Evolutionary conservation across 768 basidiomycete species (phyloP).

Genomic region (Xerocomus brunneocitrinus): DNA sequence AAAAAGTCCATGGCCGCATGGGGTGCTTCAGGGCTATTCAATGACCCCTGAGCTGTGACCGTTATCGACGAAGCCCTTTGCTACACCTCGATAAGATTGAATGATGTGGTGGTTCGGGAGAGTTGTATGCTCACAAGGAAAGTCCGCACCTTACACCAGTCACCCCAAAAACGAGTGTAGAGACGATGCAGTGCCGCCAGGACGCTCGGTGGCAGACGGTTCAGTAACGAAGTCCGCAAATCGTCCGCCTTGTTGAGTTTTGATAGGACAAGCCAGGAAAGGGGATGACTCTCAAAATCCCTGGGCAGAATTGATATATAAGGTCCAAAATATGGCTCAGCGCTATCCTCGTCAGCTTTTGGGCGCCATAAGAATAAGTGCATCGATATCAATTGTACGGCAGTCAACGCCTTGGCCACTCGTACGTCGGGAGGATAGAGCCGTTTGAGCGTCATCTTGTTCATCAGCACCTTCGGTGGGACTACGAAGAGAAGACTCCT

Average conservation of each 20-base stretch:
- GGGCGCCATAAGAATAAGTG: conserved; percentile 74
- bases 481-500: conserved; percentile 61
- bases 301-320: conserved; percentile 77
- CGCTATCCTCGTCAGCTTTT: conserved; percentile 34
- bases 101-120: neutral
- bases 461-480: conserved; percentile 68
- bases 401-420: conserved; percentile 38
- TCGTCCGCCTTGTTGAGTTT: conserved; percentile 10
- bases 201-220: conserved; percentile 47
- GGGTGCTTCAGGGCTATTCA: conserved; percentile 1
- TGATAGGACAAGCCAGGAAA: conserved; percentile 60
- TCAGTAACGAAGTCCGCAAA: conserved; percentile 33
- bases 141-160: conserved; percentile 50
- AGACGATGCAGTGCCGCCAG: conserved; percentile 39
- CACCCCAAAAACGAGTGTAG: conserved; percentile 46
- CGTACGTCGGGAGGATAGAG: conserved; percentile 44
- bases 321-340: conserved; percentile 59
- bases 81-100: conserved; percentile 1
- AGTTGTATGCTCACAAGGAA: conserved; percentile 47
- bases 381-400: conserved; percentile 73
- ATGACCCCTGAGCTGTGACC: neutral
- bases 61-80: conserved; percentile 4
- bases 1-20: conserved; percentile 44
- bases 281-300: conserved; percentile 73
- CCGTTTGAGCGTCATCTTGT: conserved; percentile 59